These are phyloP conservation scores for Cynara cardunculus DNA, from an alignment of 129 eudicot genomes.

Conservation along the genomic window DNA sequence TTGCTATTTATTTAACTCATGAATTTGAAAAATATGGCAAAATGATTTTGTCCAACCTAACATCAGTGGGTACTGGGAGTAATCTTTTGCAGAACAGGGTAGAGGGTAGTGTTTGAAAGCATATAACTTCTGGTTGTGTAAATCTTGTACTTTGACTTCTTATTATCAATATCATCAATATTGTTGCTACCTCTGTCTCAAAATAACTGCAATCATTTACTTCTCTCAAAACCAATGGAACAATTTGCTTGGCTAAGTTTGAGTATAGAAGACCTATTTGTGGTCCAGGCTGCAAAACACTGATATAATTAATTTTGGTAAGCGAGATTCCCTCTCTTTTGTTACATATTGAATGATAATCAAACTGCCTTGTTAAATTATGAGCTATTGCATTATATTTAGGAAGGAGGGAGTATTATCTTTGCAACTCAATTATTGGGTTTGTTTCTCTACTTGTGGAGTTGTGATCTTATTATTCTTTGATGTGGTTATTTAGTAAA, in stretches of 20 bases:
- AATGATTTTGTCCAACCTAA: neutral
- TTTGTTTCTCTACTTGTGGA: neutral
- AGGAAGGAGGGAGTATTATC: neutral
- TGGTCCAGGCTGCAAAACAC: neutral
- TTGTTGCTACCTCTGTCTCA: neutral
- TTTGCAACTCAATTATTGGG: neutral
- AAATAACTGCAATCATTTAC: neutral
- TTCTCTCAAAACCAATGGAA: neutral
- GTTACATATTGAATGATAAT: neutral
- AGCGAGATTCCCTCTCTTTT: neutral
- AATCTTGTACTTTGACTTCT: neutral
- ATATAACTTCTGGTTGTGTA: neutral
- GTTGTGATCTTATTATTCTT: neutral
- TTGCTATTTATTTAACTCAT: neutral
- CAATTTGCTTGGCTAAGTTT: neutral
- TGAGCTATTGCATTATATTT: neutral
- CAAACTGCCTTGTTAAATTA: neutral
- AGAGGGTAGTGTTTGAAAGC: neutral
- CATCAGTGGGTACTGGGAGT: neutral
- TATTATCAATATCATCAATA: neutral
- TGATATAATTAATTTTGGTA: neutral
- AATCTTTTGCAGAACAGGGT: neutral
- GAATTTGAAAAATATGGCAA: neutral
- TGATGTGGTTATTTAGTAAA: neutral
- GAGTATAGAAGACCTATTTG: neutral